These are phyloP conservation scores for Eimeria acervulina DNA, from an alignment of 169 alveolate species.

Conservation along the genomic window DNA sequence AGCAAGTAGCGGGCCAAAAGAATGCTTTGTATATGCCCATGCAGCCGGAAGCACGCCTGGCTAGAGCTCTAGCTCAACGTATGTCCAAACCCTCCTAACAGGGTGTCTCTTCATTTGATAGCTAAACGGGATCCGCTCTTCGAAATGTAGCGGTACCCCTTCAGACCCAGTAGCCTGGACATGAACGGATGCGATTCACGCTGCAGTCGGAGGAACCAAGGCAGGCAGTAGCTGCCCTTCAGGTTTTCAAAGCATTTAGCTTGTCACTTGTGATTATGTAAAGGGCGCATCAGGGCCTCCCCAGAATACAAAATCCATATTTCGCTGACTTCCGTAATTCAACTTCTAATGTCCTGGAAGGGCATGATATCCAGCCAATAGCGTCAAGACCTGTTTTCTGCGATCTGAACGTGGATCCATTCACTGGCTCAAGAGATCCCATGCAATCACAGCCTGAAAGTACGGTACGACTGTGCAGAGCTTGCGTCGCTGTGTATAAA, in stretches of 20 bases:
- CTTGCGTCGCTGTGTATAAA: neutral
- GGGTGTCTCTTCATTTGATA: neutral
- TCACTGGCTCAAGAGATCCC: neutral
- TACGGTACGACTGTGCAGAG: neutral
- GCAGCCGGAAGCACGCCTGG: neutral
- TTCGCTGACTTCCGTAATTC: neutral
- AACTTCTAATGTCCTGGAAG: neutral
- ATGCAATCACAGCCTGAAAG: neutral
- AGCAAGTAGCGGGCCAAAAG: neutral
- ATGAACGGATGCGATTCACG: neutral
- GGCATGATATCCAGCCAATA: neutral
- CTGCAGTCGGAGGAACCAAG: neutral
- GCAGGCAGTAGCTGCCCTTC: neutral
- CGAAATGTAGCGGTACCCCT: neutral
- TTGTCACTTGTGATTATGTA: neutral
- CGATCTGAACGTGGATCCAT: neutral
- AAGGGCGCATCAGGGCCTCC: neutral
- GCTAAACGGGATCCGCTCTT: neutral
- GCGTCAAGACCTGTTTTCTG: neutral
- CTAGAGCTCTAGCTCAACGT: neutral
- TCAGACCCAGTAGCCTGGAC: neutral
- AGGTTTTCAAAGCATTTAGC: neutral
- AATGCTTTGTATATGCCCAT: neutral
- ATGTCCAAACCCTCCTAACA: neutral
- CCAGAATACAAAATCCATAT: neutral